Conservation (phyloP, 1,284 basidiomycete species). For the Malassezia pachydermatis region DNA sequence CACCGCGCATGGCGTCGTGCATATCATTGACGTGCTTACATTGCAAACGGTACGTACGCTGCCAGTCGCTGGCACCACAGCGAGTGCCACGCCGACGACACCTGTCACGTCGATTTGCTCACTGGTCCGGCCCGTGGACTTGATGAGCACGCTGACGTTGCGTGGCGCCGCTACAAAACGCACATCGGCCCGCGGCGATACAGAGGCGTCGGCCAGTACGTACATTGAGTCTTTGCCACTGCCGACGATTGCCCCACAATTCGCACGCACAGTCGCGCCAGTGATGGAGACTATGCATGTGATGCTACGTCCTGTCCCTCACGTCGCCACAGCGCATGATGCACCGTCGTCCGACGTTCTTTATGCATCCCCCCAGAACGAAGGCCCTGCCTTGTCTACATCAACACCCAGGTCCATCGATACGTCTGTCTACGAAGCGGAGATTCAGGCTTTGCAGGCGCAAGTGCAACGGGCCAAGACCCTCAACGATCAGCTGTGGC, state of each 20-base stretch:
- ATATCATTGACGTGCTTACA: conserved; percentile 75
- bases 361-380: not conserved
- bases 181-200: not conserved
- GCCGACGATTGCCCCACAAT: conserved; percentile 4
- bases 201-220: conserved; percentile 4
- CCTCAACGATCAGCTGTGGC: conserved; percentile 39
- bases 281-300: not conserved
- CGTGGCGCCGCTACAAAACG: conserved; percentile 13
- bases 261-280: conserved; percentile 5
- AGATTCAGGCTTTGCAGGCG: conserved; percentile 21
- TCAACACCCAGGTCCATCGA: not conserved
- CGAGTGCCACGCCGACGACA: conserved; percentile 20
- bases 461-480: conserved; percentile 33
- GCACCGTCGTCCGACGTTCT: not conserved
- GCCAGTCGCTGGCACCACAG: conserved; percentile 20
- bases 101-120: conserved; percentile 29
- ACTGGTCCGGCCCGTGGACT: conserved; percentile 24
- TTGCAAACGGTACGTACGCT: conserved; percentile 72
- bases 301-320: not conserved
- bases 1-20: conserved; percentile 55
- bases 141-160: conserved; percentile 18
- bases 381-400: not conserved
- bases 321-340: not conserved
- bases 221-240: conserved; percentile 7
- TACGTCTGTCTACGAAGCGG: conserved; percentile 1